A percentile compares a stretch with the other conserved stretches of the same genome.
These are phyloP conservation scores for Syncephalastrum monosporum DNA, from an alignment of 371 early-diverging fungal genomes.

Conservation along the genomic window DNA sequence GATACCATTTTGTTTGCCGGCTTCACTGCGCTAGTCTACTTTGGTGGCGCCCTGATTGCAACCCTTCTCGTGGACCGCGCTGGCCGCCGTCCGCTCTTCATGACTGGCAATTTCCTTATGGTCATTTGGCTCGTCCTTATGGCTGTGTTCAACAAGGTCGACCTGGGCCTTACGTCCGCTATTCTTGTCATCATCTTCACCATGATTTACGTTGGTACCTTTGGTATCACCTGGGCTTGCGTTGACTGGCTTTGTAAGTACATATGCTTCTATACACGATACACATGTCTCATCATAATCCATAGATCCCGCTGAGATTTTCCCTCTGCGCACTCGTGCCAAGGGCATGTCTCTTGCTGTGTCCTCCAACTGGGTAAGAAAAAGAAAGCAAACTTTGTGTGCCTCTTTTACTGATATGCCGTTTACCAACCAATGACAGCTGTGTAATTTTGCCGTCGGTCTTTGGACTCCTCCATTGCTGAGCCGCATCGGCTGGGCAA, in stretches of 20 bases:
- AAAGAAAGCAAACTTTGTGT: neutral
- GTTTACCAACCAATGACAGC: constrained; percentile 2
- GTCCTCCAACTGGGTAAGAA: constrained; percentile 55
- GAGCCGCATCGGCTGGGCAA: constrained; percentile 56
- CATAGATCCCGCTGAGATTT: constrained; percentile 64
- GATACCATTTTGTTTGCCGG: constrained; percentile 36
- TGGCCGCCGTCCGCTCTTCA: constrained; percentile 41
- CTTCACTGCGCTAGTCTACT: constrained; percentile 40
- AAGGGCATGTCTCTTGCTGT: constrained; percentile 48
- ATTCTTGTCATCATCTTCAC: constrained; percentile 34
- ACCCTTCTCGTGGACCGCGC: constrained; percentile 31
- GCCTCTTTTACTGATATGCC: neutral
- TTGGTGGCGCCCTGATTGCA: constrained; percentile 31
- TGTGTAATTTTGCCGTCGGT: constrained; percentile 44
- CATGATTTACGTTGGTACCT: constrained; percentile 37
- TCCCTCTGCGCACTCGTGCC: constrained; percentile 40
- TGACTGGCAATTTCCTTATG: constrained; percentile 38
- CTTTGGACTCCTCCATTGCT: constrained; percentile 36
- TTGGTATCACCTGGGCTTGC: constrained; percentile 40
- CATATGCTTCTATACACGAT: constrained; percentile 2
- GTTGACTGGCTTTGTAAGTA: constrained; percentile 40
- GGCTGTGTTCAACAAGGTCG: constrained; percentile 38
- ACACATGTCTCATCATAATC: constrained; percentile 26
- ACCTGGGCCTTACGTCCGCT: constrained; percentile 35
- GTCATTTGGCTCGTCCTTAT: constrained; percentile 32